Conservation (phyloP, 164 flowering plant species). For the Buxus sempervirens region DNA sequence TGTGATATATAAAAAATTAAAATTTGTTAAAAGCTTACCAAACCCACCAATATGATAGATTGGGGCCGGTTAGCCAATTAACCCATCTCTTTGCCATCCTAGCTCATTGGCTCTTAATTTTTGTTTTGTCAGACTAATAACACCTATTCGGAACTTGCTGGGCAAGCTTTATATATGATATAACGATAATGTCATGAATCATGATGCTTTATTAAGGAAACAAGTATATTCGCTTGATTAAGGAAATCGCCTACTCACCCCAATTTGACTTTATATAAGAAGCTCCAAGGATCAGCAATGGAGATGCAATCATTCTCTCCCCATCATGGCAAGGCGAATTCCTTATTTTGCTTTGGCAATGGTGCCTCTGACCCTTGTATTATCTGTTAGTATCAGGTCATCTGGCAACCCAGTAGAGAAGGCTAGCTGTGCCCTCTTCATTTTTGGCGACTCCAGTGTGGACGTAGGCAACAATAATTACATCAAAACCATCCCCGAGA, state of each 20-base stretch:
- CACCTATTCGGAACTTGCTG: no score
- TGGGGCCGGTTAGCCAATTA: no score
- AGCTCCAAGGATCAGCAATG: background rate
- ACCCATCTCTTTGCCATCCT: no score
- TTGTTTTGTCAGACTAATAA: no score
- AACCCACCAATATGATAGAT: no score
- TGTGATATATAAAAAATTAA: no score
- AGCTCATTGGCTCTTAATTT: no score
- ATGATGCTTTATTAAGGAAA: background rate
- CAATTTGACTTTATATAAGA: background rate
- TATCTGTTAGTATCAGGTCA: background rate
- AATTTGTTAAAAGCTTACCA: no score
- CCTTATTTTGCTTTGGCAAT: background rate
- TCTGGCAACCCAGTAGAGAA: slow-evolving; percentile 8
- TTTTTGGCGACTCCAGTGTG: slow-evolving; percentile 62
- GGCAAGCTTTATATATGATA: no score
- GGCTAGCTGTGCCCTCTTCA: slow-evolving; percentile 28
- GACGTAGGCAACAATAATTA: slow-evolving; percentile 62
- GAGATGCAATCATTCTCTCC: background rate
- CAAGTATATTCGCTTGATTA: no score
- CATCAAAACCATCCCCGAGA: slow-evolving; percentile 41
- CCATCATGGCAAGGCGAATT: slow-evolving; percentile 14
- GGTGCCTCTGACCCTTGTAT: background rate
- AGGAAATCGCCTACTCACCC: background rate
- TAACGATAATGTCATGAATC: no score